Evolutionary conservation across 192 early-diverging fungal species (phyloP).

Genomic region (Entomortierella lignicola): DNA sequence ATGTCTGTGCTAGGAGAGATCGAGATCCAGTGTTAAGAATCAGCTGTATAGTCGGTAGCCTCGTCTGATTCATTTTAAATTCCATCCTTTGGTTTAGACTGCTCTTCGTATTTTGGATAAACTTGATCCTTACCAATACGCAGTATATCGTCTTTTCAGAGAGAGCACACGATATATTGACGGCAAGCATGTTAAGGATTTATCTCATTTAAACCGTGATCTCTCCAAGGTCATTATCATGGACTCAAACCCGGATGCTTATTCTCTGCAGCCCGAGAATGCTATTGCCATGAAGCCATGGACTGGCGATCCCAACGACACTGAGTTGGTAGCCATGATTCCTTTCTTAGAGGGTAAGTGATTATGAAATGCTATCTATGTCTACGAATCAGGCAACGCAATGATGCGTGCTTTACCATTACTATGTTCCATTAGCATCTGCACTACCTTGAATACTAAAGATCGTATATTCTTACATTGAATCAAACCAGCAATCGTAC

Average conservation of each 20-base stretch:
- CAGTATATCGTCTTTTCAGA: slow-evolving; percentile 89
- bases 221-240: slow-evolving; percentile 92
- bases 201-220: slow-evolving; percentile 95
- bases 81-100: slow-evolving; percentile 58
- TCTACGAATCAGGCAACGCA: too few relatives aligned
- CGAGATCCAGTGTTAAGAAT: too few relatives aligned
- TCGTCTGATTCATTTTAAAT: not conserved
- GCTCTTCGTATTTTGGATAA: slow-evolving; percentile 88
- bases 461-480: not conserved
- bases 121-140: slow-evolving; percentile 90
- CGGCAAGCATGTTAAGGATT: slow-evolving; percentile 88
- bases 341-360: slow-evolving; percentile 91
- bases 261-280: slow-evolving; percentile 93
- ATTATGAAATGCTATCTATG: too few relatives aligned
- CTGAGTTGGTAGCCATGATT: slow-evolving; percentile 84
- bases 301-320: slow-evolving; percentile 84
- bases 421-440: too few relatives aligned
- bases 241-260: slow-evolving; percentile 89
- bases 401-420: too few relatives aligned
- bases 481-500: slow-evolving; percentile 59
- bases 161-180: slow-evolving; percentile 91
- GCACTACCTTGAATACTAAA: not conserved
- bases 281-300: slow-evolving; percentile 86
- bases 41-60: too few relatives aligned
- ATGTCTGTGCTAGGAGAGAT: too few relatives aligned